Conservation (phyloP, 2,329 filamentous ascomycete species). For the Beauveria bassiana region DNA sequence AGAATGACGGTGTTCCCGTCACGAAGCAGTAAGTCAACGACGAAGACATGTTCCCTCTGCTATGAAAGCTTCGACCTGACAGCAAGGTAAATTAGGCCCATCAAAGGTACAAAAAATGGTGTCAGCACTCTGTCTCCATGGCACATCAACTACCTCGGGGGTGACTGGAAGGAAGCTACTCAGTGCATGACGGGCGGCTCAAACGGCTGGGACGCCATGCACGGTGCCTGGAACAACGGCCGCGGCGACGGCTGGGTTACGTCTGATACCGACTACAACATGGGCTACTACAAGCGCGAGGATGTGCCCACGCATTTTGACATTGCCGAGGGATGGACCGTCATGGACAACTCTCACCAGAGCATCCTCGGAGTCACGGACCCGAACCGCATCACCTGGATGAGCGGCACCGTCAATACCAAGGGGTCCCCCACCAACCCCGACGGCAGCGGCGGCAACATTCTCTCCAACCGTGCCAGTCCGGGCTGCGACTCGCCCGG, state of each 20-base stretch:
- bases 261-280: slow-evolving; percentile 19
- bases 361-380: slow-evolving; percentile 27
- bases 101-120: slow-evolving; percentile 32
- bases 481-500: slow-evolving; percentile 30
- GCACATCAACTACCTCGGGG: slow-evolving; percentile 40
- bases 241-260: slow-evolving; percentile 42
- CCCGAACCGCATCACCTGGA: slow-evolving; percentile 34
- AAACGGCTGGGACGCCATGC: slow-evolving; percentile 44
- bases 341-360: slow-evolving; percentile 15
- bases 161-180: slow-evolving; percentile 36
- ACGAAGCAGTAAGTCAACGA: slow-evolving; percentile 38
- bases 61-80: background rate
- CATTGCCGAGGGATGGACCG: slow-evolving; percentile 46
- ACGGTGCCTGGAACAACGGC: slow-evolving; percentile 40
- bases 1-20: slow-evolving; percentile 31
- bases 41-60: background rate
- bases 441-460: slow-evolving; percentile 35
- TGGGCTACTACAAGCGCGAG: slow-evolving; percentile 39
- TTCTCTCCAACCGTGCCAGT: slow-evolving; percentile 36
- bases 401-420: slow-evolving; percentile 38
- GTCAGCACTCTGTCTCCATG: slow-evolving; percentile 42
- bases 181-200: slow-evolving; percentile 44
- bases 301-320: slow-evolving; percentile 47
- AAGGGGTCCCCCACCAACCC: slow-evolving; percentile 27
- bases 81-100: slow-evolving; percentile 17